Evolutionary conservation across 2,329 filamentous ascomycete species (phyloP).

Genomic region (Boeremia exigua): DNA sequence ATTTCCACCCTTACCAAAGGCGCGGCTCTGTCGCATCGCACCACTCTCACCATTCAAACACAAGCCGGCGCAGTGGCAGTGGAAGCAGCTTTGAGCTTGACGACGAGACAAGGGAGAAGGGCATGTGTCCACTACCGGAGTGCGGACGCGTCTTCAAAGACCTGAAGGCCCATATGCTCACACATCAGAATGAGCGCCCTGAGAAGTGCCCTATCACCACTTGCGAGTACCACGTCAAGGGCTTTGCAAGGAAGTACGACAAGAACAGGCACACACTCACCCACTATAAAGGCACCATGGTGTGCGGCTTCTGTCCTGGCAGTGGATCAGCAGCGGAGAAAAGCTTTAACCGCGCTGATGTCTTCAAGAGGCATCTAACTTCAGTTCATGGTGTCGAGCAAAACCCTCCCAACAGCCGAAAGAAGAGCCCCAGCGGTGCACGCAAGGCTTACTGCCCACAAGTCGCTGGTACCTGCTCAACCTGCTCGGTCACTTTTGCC

Average conservation of each 20-base stretch:
- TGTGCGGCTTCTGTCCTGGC: conserved; percentile 91
- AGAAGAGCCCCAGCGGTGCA: conserved; percentile 61
- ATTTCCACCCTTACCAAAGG: conserved; percentile 65
- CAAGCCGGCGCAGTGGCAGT: conserved; percentile 58
- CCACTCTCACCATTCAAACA: conserved; percentile 67
- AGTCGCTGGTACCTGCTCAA: conserved; percentile 87
- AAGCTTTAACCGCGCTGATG: conserved; percentile 93
- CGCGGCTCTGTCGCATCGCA: conserved; percentile 74
- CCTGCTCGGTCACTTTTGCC: conserved; percentile 82
- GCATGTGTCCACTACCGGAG: conserved; percentile 79
- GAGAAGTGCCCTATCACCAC: conserved; percentile 93
- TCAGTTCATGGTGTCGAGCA: conserved; percentile 92
- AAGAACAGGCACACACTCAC: conserved; percentile 94
- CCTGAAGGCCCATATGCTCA: conserved; percentile 91
- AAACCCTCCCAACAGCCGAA: conserved; percentile 87
- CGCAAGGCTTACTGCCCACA: conserved; percentile 72
- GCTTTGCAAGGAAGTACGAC: conserved; percentile 94
- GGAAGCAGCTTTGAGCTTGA: conserved; percentile 49
- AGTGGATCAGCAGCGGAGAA: conserved; percentile 89
- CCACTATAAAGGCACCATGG: conserved; percentile 97
- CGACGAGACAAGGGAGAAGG: conserved; percentile 66
- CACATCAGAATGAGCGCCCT: conserved; percentile 86
- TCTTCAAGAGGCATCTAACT: conserved; percentile 93
- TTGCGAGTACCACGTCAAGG: conserved; percentile 91
- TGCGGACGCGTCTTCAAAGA: conserved; percentile 90